Conservation (phyloP, 805 yeast genomes). For the Starmerella bombicola region DNA sequence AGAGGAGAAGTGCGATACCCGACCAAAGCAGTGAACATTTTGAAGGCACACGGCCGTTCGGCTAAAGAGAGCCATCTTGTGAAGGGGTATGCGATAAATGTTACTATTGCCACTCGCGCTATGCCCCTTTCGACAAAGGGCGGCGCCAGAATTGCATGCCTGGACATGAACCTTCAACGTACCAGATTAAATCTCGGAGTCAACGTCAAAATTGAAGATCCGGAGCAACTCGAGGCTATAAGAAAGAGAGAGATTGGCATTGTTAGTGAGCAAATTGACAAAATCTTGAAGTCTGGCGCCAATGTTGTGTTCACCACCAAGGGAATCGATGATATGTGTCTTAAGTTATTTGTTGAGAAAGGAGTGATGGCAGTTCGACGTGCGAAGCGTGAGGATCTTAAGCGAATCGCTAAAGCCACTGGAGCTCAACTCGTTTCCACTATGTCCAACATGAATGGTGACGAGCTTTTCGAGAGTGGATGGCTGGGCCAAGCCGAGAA, state of each 20-base stretch:
- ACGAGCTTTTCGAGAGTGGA: slow-evolving; percentile 75
- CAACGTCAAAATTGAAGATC: slow-evolving; percentile 90
- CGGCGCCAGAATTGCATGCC: slow-evolving; percentile 67
- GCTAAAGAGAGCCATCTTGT: slow-evolving; percentile 75
- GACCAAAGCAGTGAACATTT: slow-evolving; percentile 88
- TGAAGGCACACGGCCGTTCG: slow-evolving; percentile 95
- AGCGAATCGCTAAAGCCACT: slow-evolving; percentile 94
- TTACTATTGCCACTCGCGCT: slow-evolving; percentile 95
- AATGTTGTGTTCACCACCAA: slow-evolving; percentile 86
- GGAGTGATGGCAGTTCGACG: slow-evolving; percentile 94
- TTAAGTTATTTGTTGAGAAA: slow-evolving; percentile 81
- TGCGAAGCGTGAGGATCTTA: slow-evolving; percentile 89
- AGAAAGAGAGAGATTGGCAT: slow-evolving; percentile 81
- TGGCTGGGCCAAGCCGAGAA: slow-evolving; percentile 82
- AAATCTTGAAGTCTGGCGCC: slow-evolving; percentile 78
- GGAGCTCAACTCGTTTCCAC: slow-evolving; percentile 85
- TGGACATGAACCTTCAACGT: slow-evolving; percentile 87
- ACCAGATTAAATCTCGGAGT: slow-evolving; percentile 98
- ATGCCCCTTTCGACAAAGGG: slow-evolving; percentile 60
- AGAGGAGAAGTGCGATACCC: slow-evolving; percentile 74
- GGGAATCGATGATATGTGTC: slow-evolving; percentile 86
- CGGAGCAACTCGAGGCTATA: slow-evolving; percentile 89
- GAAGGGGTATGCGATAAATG: slow-evolving; percentile 89
- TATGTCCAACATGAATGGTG: slow-evolving; percentile 91
- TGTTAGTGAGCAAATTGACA: slow-evolving; percentile 66